Base-by-base conservation (phyloP, 148 eudicot species). In the Simmondsia chinensis region DNA sequence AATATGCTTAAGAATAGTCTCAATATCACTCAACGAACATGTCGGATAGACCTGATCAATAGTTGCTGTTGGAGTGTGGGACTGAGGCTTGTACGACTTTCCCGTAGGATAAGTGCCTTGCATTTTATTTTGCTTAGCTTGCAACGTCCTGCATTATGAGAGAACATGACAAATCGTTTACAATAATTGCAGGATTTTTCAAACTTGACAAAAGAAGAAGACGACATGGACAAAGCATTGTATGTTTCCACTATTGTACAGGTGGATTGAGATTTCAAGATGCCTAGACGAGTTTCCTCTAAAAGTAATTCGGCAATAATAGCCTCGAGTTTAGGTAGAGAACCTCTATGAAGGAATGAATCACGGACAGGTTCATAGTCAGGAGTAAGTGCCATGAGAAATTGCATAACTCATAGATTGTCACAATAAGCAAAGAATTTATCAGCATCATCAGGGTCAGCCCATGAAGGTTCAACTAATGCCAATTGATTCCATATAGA, bases 401-500 rank as follows among this genome's bases (percentile, higher is more conserved):
- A n/a, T n/a, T n/a, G n/a, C n/a, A n/a, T n/a, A n/a, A n/a, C n/a
- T n/a, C n/a, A 8, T 11, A 33, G 12, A 33, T 33, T 33, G 36
- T 33, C 36, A 3, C 36, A 8, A 33, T 33, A 9, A 14, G 14
- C 10, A 1, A 27, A 11, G 17, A 51, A 51, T 4, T 36, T 24
- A 7, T 9, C 34, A 17, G 34, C 33, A 38, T 38, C 45, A 4
- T 24, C 4, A 2, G 16, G 9, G 21, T 2, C 2, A 6, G 2
- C 30, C 53, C 30, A 34, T 5, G 1, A 7, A 27, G 45, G 44
- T 27, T 38, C 24, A 4, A 16, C 24, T 9, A 51, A 19, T 1
- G 56, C 45, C 4, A 51, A 34, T 9, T 38, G 56, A 18, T 51
- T 44, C 45, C 45, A 37, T 3, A 38, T n/a, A 31, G 17, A 30